Conservation (phyloP, 768 basidiomycete genomes). For the Clathrus columnatus region DNA sequence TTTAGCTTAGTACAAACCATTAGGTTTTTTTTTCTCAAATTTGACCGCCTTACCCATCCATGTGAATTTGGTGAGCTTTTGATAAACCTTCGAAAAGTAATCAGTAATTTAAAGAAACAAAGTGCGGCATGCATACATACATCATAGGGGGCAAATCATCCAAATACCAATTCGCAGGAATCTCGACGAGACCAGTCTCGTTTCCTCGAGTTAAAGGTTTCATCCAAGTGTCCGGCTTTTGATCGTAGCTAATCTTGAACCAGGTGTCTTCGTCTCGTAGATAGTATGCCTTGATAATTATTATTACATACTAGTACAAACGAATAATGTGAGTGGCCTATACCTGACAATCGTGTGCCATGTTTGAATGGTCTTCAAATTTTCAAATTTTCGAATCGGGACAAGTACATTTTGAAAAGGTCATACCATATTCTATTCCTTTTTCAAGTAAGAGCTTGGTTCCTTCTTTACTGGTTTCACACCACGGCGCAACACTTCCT, state of each 20-base stretch:
- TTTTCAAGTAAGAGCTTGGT: constrained; percentile 55
- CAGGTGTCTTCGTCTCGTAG: constrained; percentile 59
- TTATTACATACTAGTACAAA: not conserved
- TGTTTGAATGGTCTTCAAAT: constrained; percentile 47
- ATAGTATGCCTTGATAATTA: constrained; percentile 46
- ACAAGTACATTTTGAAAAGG: not conserved
- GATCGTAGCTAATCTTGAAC: constrained; percentile 62
- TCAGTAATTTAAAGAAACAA: constrained; percentile 1
- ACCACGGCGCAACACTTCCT: constrained; percentile 70
- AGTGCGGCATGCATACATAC: constrained; percentile 24
- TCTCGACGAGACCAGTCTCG: constrained; percentile 51
- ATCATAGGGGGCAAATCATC: constrained; percentile 73
- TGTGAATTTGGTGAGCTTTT: constrained; percentile 60
- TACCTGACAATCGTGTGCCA: constrained; percentile 38
- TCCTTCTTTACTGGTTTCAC: constrained; percentile 66
- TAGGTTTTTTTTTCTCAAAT: not conserved
- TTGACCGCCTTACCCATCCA: constrained; percentile 44
- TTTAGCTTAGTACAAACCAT: no score
- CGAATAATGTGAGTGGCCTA: constrained; percentile 4
- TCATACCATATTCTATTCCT: constrained; percentile 64
- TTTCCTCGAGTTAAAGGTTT: constrained; percentile 57
- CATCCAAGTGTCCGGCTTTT: constrained; percentile 62
- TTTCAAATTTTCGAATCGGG: no score
- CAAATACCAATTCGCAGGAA: constrained; percentile 69
- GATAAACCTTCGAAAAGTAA: constrained; percentile 45